Evolutionary conservation across 352 stramenopile genomes (phyloP), one percentile per base, ranked within the genome.

Genomic region (Phytophthora hibernalis): DNA sequence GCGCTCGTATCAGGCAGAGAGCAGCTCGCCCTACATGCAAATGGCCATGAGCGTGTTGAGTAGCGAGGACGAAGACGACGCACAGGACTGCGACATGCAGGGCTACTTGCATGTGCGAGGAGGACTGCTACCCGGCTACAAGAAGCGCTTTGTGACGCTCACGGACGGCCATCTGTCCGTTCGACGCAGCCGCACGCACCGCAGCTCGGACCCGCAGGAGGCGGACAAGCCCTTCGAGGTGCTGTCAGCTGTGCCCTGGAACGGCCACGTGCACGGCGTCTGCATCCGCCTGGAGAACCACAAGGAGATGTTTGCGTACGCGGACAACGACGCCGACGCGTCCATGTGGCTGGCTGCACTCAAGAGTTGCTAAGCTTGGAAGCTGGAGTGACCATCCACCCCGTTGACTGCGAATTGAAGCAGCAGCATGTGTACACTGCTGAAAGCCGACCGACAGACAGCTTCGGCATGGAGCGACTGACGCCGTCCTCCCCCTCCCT

Each of bases 91-190:
- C 16, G 65, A 74, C 28, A 67, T 70, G 79, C 61, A 79, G 38
- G 83, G 80, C 33, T 87, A 77, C 55, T 68, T 91, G 51, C 61
- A 74, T 38, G 45, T 89, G 28, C 79, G 80, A 1, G 60, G 68
- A 13, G 61, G 77, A 1, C 48, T 85, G 40, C 22, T 90, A 8
- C 73, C 61, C 9, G 48, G 67, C 12, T 90, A 71, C 71, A 89
- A 83, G 69, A 87, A 83, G 68, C 83, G 83, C 30, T 90, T 73
- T 44, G 54, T 90, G 56, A 74, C 63, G 59, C 61, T 89, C 0
- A 49, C 43, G 1, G 68, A 90, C 53, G 83, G 83, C 50, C 76
- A 79, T 44, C 20, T 91, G 45, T 74, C 60, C 9, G 45, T 91
- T 28, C 63, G 71, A 43, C 70, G 60, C 2, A 70, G 71, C 16